A percentile compares a stretch with the other conserved stretches of the same genome.
phyloP scores from a whole-genome alignment of 345 rosid species.

The Hevea brasiliensis region DNA sequence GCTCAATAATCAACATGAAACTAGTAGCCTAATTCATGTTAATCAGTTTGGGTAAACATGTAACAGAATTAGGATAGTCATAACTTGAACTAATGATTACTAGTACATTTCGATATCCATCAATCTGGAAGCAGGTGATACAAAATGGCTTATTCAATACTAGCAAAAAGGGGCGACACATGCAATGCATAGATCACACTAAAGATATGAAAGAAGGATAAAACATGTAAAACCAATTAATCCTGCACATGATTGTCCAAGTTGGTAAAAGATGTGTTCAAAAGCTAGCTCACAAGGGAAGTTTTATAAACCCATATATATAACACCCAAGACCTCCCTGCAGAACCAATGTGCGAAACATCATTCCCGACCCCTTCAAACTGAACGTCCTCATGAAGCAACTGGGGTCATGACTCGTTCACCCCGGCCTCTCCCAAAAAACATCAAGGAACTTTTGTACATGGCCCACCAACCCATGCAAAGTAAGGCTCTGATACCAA shows the following conservation, averaged over 20 bases:
- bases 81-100: background rate
- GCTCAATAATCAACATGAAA: background rate
- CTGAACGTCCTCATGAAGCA: too few species aligned
- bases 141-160: background rate
- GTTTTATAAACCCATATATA: too few species aligned
- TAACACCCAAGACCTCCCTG: too few species aligned
- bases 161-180: background rate
- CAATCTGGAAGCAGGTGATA: background rate
- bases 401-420: too few species aligned
- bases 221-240: background rate
- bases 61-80: background rate
- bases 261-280: background rate
- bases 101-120: background rate
- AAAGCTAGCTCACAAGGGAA: too few species aligned
- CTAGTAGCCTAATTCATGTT: background rate
- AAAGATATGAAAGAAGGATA: background rate
- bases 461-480: too few species aligned
- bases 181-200: background rate
- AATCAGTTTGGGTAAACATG: background rate
- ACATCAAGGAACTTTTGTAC: too few species aligned
- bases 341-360: too few species aligned
- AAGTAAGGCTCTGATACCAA: too few species aligned
- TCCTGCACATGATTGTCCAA: background rate
- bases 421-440: too few species aligned
- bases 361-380: too few species aligned